These are phyloP conservation scores for Periconia sp. DNA, from an alignment of 2,329 filamentous ascomycete species.

Conservation along the genomic window DNA sequence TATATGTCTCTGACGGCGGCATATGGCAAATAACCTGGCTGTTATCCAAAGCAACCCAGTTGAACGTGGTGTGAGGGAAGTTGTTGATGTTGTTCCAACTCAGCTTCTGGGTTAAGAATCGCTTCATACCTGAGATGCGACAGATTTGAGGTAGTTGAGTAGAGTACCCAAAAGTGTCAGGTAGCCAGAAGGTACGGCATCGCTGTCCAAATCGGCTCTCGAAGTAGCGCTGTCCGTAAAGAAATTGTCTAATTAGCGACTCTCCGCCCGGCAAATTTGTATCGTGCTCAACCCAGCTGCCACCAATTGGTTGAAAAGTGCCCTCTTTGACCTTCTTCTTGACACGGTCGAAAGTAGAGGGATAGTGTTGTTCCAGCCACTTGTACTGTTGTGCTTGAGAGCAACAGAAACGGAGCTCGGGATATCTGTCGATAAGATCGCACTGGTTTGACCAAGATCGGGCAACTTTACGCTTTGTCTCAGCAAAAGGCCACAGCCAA, in stretches of 20 bases:
- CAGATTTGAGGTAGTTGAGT: constrained; percentile 92
- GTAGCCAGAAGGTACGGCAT: constrained; percentile 93
- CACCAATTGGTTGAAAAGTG: constrained; percentile 90
- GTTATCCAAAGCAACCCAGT: constrained; percentile 94
- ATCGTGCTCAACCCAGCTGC: constrained; percentile 98
- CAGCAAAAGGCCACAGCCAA: constrained; percentile 98
- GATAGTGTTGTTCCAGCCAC: constrained; percentile 91
- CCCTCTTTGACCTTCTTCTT: constrained; percentile 89
- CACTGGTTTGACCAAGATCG: constrained; percentile 97
- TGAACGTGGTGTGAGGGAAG: constrained; percentile 98
- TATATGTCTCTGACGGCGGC: constrained; percentile 94
- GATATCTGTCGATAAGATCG: constrained; percentile 91
- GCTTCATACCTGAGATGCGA: constrained; percentile 89
- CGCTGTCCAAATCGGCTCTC: constrained; percentile 88
- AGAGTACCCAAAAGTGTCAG: constrained; percentile 97
- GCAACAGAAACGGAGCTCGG: constrained; percentile 87
- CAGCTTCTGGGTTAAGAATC: constrained; percentile 97
- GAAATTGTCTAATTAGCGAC: constrained; percentile 87
- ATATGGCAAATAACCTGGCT: constrained; percentile 98
- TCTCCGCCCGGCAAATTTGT: constrained; percentile 97
- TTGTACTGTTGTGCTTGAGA: constrained; percentile 98
- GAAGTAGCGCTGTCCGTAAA: constrained; percentile 95
- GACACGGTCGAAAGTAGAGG: constrained; percentile 84
- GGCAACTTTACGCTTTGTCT: constrained; percentile 95
- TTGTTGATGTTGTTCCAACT: constrained; percentile 99